A percentile compares a stretch with the other conserved stretches of the same genome.
phyloP scores from a whole-genome alignment of 495 filamentous ascomycete species.

The Daldinia bambusicola region DNA sequence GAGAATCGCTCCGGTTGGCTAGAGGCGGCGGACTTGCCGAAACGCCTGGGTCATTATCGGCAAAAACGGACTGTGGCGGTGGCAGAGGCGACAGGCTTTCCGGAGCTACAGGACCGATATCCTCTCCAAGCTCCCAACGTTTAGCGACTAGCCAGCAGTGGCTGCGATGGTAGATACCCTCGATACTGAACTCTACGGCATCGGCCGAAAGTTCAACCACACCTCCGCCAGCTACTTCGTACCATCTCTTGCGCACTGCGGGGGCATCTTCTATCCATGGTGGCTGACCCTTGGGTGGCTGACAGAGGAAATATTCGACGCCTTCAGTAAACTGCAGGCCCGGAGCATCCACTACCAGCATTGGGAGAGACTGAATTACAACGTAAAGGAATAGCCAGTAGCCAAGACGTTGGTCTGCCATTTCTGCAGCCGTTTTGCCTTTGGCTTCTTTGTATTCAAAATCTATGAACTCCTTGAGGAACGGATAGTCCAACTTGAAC shows the following conservation, averaged over 20 bases:
- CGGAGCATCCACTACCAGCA: slow-evolving; percentile 89
- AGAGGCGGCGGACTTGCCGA: slow-evolving; percentile 39
- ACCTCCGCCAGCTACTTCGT: slow-evolving; percentile 75
- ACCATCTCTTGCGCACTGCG: slow-evolving; percentile 76
- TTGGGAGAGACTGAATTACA: slow-evolving; percentile 87
- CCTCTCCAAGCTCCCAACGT: slow-evolving; percentile 65
- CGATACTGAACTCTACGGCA: slow-evolving; percentile 86
- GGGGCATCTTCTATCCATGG: slow-evolving; percentile 86
- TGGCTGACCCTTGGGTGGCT: slow-evolving; percentile 80
- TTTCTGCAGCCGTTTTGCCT: slow-evolving; percentile 75
- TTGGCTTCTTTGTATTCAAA: slow-evolving; percentile 82
- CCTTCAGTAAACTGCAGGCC: slow-evolving; percentile 78
- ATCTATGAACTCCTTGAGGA: slow-evolving; percentile 81
- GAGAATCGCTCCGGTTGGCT: slow-evolving; percentile 44
- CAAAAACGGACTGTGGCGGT: slow-evolving; percentile 51
- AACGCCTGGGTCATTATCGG: slow-evolving; percentile 41
- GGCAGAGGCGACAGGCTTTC: slow-evolving; percentile 49
- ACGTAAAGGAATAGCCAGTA: slow-evolving; percentile 97
- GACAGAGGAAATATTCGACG: slow-evolving; percentile 97
- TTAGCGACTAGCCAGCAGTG: slow-evolving; percentile 92
- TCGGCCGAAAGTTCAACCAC: slow-evolving; percentile 83
- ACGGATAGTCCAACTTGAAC: slow-evolving; percentile 65
- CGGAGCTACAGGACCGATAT: slow-evolving; percentile 35
- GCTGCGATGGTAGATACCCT: slow-evolving; percentile 87
- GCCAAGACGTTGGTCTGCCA: slow-evolving; percentile 80